A percentile compares a stretch with the other conserved stretches of the same genome.
phyloP scores from a whole-genome alignment of 768 basidiomycete genomes.

The Cubamyces lactineus region DNA sequence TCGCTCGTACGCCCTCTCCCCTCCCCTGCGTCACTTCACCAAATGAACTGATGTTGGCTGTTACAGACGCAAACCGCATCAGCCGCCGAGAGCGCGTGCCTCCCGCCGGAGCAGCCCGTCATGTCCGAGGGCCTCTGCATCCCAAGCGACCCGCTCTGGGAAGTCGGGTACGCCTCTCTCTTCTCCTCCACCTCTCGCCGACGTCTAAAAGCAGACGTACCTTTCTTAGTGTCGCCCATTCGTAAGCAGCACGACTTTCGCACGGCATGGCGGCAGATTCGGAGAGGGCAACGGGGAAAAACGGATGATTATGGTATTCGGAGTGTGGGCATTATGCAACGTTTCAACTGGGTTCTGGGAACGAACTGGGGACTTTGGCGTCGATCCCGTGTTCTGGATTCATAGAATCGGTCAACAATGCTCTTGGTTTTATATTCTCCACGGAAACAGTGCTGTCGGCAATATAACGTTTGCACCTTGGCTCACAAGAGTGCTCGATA shows the following conservation, averaged over 20 bases:
- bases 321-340: too few species aligned
- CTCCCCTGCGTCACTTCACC: neutral
- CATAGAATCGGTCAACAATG: too few species aligned
- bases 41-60: neutral
- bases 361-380: neutral
- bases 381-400: neutral
- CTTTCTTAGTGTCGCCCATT: conserved; percentile 13
- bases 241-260: neutral
- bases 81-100: conserved; percentile 24
- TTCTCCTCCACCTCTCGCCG: too few species aligned
- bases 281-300: neutral
- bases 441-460: too few species aligned
- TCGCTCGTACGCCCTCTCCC: conserved; percentile 14
- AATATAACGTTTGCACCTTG: too few species aligned
- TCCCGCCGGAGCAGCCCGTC: conserved; percentile 27
- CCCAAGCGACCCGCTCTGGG: conserved; percentile 18
- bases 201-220: too few species aligned
- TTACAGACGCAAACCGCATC: conserved; percentile 20
- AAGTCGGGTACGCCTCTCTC: conserved; percentile 18
- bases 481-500: too few species aligned
- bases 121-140: conserved; percentile 22
- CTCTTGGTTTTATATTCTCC: too few species aligned
- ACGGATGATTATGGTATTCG: too few species aligned
- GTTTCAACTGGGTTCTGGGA: too few species aligned
- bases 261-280: neutral